phyloP scores from a whole-genome alignment of 179 eudicot genomes.

The Gypsophila paniculata region DNA sequence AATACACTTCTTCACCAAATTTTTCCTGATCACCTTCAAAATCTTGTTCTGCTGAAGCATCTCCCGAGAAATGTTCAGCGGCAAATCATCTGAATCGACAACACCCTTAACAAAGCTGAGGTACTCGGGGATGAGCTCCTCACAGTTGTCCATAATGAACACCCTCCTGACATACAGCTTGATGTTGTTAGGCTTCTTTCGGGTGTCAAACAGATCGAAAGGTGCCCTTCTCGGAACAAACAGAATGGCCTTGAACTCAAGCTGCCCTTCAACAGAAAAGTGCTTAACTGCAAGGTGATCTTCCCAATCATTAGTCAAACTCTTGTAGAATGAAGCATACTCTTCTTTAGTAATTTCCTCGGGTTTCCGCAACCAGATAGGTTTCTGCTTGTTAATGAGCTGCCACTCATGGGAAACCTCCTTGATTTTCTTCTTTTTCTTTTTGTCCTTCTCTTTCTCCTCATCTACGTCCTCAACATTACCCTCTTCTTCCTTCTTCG shows the following conservation, averaged over 20 bases:
- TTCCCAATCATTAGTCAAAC: slow-evolving; percentile 78
- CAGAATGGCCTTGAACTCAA: slow-evolving; percentile 65
- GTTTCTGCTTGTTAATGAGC: slow-evolving; percentile 64
- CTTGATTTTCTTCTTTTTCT: slow-evolving; percentile 63
- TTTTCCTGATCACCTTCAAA: slow-evolving; percentile 66
- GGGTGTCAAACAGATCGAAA: slow-evolving; percentile 60
- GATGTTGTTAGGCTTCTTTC: slow-evolving; percentile 68
- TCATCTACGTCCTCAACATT: slow-evolving; percentile 59
- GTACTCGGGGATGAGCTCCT: background rate
- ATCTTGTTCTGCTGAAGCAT: slow-evolving; percentile 78
- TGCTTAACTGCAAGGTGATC: slow-evolving; percentile 72
- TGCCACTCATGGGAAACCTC: slow-evolving; percentile 68
- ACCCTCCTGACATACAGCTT: slow-evolving; percentile 73
- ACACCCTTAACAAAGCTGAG: background rate
- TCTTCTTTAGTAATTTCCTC: slow-evolving; percentile 75
- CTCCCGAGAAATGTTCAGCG: slow-evolving; percentile 73
- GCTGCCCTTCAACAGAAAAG: slow-evolving; percentile 74
- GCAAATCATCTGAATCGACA: slow-evolving; percentile 59
- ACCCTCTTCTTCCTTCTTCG: slow-evolving; percentile 59
- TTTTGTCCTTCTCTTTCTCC: slow-evolving; percentile 53
- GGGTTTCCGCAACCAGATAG: slow-evolving; percentile 66
- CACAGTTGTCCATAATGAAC: slow-evolving; percentile 15
- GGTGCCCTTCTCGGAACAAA: slow-evolving; percentile 74
- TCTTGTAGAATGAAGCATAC: slow-evolving; percentile 66
- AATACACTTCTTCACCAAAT: slow-evolving; percentile 72